A percentile compares a stretch with the other conserved stretches of the same genome.
phyloP scores from a whole-genome alignment of 441 rosid genomes.

The Adansonia madagascariensis region DNA sequence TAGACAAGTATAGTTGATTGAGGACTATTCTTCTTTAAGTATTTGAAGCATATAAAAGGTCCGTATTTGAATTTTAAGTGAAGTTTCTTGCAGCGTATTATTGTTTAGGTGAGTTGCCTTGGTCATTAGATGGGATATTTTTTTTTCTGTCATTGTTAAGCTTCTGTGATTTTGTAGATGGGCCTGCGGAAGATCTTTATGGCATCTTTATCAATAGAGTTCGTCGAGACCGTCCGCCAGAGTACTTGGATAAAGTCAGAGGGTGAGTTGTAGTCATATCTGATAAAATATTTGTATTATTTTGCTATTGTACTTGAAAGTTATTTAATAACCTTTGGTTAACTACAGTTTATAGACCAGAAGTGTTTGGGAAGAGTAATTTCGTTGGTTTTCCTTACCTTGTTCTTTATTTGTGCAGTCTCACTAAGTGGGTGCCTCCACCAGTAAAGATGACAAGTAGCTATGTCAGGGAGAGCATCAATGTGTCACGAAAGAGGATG shows the following conservation, averaged over 20 bases:
- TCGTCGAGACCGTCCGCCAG: constrained; percentile 79
- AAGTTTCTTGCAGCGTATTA: not conserved
- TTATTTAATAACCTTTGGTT: not conserved
- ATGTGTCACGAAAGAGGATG: constrained; percentile 88
- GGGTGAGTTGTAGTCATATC: constrained; percentile 56
- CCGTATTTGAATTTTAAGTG: not conserved
- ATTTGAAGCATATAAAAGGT: constrained; percentile 4
- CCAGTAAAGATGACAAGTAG: constrained; percentile 89
- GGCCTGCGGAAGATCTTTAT: constrained; percentile 94
- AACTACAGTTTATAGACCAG: not conserved
- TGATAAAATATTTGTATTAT: constrained; percentile 9
- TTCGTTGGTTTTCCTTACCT: constrained; percentile 4
- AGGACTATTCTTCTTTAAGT: not conserved
- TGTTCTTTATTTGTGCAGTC: constrained; percentile 52
- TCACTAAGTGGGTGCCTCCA: constrained; percentile 97
- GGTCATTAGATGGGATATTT: not conserved
- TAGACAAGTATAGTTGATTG: constrained; percentile 6
- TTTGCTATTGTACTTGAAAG: not conserved
- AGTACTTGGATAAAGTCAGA: constrained; percentile 67
- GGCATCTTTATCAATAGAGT: constrained; percentile 85
- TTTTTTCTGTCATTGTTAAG: not conserved
- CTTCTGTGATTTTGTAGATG: constrained; percentile 48
- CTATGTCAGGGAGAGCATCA: constrained; percentile 66
- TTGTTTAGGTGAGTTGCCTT: not conserved
- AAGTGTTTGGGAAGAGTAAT: not conserved